Evolutionary conservation across 805 yeast species (phyloP), one percentile per base, ranked within the genome.

Genomic region (Barnettozyma californica): DNA sequence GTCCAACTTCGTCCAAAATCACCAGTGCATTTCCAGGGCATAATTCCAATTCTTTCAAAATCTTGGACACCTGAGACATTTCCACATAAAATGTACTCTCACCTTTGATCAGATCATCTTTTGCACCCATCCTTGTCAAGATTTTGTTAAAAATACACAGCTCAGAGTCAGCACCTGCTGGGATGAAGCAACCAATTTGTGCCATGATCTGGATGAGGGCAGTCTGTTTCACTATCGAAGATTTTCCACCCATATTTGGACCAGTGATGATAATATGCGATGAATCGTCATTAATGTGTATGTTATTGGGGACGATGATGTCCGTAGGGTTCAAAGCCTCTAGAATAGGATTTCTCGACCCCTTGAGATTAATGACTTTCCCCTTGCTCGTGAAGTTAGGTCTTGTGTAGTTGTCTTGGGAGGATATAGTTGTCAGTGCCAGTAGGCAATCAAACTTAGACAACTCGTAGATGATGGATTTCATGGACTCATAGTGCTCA

Each of bases 171-270:
- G 74, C 79, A 31, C 71, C 76, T 45, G 87, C 86, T 1, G 99
- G 99, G 23, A 91, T 80, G 62, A 84, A 91, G 27, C 52, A 49
- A 1, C 97, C 97, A 19, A 89, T 78, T 64, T 91, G 97, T 25
- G 88, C 87, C 87, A 91, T 76, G 43, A 91, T 68, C 2, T 94
- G 83, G 47, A 90, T 84, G 1, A 86, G 94, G 11, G 97, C 97
- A 43, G 87, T 74, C 59, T 91, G 96, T 53, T 97, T 76, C 44
- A 91, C 89, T 64, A 87, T 91, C 0, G 97, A 91, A 0, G 96
- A 89, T 65, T 91, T 91, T 62, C 97, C 97, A 53, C 97, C 97
- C 97, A 91, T 91, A 63, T 91, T 91, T 25, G 97, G 97, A 9
- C 97, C 97, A 0, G 97, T 91, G 33, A 94, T 89, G 16, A 94